A percentile compares a stretch with the other conserved stretches of the same genome.
Evolutionary conservation across 176 grass and related monocot species (phyloP).

Genomic region (Dendrocalamus sinicus): DNA sequence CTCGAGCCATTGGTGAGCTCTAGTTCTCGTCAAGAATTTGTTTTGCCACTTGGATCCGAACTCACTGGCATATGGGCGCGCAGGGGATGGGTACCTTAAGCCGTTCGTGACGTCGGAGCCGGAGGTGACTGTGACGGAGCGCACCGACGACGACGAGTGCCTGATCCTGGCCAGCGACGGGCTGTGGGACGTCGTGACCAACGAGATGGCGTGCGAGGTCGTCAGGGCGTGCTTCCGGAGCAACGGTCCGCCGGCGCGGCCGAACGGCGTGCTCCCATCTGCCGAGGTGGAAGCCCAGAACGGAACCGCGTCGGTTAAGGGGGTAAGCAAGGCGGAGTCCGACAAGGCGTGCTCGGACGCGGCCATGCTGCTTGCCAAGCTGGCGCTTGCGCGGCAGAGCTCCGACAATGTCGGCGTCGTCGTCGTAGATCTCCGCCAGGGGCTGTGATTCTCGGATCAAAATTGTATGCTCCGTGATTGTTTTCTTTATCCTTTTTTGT

Average conservation of each 20-base stretch:
- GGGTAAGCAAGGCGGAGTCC: conserved; percentile 40
- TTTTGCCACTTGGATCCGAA: conserved; percentile 1
- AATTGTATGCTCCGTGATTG: conserved; percentile 39
- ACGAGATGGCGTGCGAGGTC: conserved; percentile 85
- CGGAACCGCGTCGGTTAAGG: conserved; percentile 34
- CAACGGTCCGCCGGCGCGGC: conserved; percentile 35
- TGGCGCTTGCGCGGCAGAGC: conserved; percentile 85
- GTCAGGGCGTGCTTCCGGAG: conserved; percentile 74
- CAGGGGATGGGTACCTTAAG: conserved; percentile 84
- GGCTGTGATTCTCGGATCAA: conserved; percentile 36
- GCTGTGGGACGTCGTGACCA: conserved; percentile 92
- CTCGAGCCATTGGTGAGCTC: conserved; percentile 83
- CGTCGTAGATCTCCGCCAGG: conserved; percentile 80
- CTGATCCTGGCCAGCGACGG: conserved; percentile 95
- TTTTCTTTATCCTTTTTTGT: not conserved
- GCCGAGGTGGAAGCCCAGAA: not conserved
- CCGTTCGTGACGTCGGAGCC: conserved; percentile 86
- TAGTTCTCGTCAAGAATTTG: not conserved
- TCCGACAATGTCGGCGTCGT: conserved; percentile 85
- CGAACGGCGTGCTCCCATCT: not conserved
- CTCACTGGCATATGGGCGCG: not conserved
- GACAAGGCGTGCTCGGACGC: conserved; percentile 81
- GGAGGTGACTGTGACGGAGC: conserved; percentile 83
- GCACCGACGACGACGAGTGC: conserved; percentile 76
- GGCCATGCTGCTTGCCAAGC: conserved; percentile 88